phyloP scores from a whole-genome alignment of 1,139 yeast species.

The Debaryomycetaceae sp. region DNA sequence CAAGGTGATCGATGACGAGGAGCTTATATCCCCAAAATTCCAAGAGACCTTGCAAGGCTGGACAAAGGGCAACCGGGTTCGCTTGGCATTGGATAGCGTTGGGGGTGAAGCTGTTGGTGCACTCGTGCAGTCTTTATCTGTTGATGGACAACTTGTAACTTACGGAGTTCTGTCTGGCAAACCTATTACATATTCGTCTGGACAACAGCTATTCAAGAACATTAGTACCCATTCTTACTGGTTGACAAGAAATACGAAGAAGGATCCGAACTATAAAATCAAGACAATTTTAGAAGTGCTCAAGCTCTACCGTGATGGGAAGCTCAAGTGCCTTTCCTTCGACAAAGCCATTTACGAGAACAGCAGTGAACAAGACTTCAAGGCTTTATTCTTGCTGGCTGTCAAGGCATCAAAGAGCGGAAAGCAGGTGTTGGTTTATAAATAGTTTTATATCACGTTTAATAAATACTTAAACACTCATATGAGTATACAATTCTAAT shows the following conservation, averaged over 20 bases:
- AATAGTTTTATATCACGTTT: conserved; percentile 2
- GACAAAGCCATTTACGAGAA: conserved; percentile 32
- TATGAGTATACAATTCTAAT: not conserved
- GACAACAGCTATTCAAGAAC: conserved; percentile 59
- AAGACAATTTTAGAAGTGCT: conserved; percentile 56
- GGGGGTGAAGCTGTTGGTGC: conserved; percentile 24
- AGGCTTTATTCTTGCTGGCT: conserved; percentile 42
- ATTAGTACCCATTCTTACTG: conserved; percentile 80
- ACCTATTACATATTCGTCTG: conserved; percentile 36
- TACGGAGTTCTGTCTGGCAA: conserved; percentile 37
- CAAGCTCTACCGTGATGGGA: conserved; percentile 55
- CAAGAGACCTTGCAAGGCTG: conserved; percentile 30
- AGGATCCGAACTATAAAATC: conserved; percentile 56
- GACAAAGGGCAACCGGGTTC: conserved; percentile 36
- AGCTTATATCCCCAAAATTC: conserved; percentile 61
- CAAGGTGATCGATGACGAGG: conserved; percentile 31
- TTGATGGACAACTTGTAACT: conserved; percentile 24
- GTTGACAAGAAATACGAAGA: conserved; percentile 71
- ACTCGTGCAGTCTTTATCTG: conserved; percentile 22
- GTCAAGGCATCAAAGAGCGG: conserved; percentile 37
- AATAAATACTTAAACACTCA: not conserved
- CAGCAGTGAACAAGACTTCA: conserved; percentile 45
- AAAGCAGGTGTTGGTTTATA: conserved; percentile 31
- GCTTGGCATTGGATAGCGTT: conserved; percentile 32
- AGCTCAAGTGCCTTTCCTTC: conserved; percentile 53